phyloP scores from a whole-genome alignment of 2,329 filamentous ascomycete species.

The Ophiosphaerella korrae region DNA sequence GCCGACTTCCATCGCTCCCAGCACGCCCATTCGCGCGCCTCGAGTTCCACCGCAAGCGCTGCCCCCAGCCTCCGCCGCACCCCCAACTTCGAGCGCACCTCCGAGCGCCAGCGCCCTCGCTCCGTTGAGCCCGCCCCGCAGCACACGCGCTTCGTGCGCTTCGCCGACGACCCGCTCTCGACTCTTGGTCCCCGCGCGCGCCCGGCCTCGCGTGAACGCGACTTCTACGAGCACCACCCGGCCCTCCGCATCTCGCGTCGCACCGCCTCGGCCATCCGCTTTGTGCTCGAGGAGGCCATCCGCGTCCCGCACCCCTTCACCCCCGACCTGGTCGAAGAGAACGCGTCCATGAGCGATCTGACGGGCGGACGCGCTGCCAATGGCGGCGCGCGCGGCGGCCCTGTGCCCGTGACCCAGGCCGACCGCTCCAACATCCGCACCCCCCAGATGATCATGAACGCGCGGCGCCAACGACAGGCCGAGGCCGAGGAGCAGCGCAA shows the following conservation, averaged over 20 bases:
- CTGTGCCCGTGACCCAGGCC: slow-evolving; percentile 58
- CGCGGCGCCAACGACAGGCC: slow-evolving; percentile 72
- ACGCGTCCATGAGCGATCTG: slow-evolving; percentile 90
- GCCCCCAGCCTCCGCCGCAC: slow-evolving; percentile 60
- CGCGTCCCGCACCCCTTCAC: slow-evolving; percentile 83
- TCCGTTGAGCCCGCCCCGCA: slow-evolving; percentile 52
- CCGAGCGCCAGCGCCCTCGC: slow-evolving; percentile 24
- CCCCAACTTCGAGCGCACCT: slow-evolving; percentile 55
- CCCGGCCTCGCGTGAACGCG: slow-evolving; percentile 26
- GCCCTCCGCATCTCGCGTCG: slow-evolving; percentile 76
- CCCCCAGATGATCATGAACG: slow-evolving; percentile 89
- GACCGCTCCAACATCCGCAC: slow-evolving; percentile 71
- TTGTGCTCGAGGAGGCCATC: slow-evolving; percentile 87
- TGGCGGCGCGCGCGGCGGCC: slow-evolving; percentile 61
- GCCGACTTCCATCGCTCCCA: slow-evolving; percentile 41
- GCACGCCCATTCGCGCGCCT: slow-evolving; percentile 52
- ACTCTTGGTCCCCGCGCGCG: slow-evolving; percentile 38
- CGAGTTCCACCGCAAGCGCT: slow-evolving; percentile 58
- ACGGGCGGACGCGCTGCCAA: slow-evolving; percentile 64
- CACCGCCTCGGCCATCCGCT: slow-evolving; percentile 89
- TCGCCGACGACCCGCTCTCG: slow-evolving; percentile 35
- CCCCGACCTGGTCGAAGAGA: slow-evolving; percentile 82
- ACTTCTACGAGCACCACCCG: slow-evolving; percentile 53
- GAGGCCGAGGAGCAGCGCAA: slow-evolving; percentile 60
- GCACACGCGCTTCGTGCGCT: slow-evolving; percentile 42